Base-by-base conservation (phyloP, 1,284 basidiomycete species). In the Anthracocystis panici-leucophaei region DNA sequence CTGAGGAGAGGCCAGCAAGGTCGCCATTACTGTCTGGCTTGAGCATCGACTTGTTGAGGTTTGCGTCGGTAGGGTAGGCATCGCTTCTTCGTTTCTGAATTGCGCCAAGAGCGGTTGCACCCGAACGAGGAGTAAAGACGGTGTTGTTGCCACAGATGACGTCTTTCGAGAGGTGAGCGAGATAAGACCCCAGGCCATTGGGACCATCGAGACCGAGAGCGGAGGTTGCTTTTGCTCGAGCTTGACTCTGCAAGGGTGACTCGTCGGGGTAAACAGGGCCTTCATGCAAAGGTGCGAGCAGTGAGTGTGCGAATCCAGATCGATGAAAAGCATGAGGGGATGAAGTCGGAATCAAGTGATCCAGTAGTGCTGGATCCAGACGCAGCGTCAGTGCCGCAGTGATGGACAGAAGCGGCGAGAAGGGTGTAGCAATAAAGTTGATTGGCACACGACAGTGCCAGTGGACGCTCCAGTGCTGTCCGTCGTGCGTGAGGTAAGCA, bases 221-320 rank as follows among this genome's bases (percentile, higher is more conserved):
- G 5, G 62, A 61, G 6, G 69, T 58, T 7, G 65, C 68, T n/a
- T 38, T 59, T 3, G 61, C 64, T 42, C 74, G 23, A 18, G 65
- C 64, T 25, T 66, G 59, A 18, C 69, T 76, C 38, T 76, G 69
- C 5, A 64, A 38, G 0, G 62, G 65, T 11, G 74, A 76, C 29
- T 76, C 74, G 42, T 76, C 69, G n/a, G 74, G 74, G 61, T 76
- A 76, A 25, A 76, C 59, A 5, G 74, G 69, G 20, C 74, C 74
- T 50, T 76, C 68, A 33, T 76, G 69, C 33, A 76, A 41, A 18
- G 74, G 74, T 8, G 74, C 29, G 18, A 76, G 56, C 10, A 76
- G 65, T 11, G 74, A 76, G 33, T 76, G 74, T 3, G 65, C 52
- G 27, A 76, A 76, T 1, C 72, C 72, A 20, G 65, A 62, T 5